Evolutionary conservation across 768 basidiomycete species (phyloP), one percentile per base, ranked within the genome.

Genomic region (Suillus sp.): DNA sequence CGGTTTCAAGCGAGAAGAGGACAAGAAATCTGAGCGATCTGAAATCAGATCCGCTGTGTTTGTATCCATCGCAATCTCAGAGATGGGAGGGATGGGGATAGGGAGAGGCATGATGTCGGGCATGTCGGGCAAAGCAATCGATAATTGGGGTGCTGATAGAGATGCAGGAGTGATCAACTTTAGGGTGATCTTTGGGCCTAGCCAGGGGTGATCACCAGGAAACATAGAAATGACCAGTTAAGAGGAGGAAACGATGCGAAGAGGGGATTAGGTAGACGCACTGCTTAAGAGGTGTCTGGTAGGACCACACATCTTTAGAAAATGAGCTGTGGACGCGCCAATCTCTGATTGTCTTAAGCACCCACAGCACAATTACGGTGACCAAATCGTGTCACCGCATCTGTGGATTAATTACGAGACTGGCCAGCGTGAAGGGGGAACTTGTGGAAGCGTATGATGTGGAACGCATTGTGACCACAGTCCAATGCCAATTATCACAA

Each of bases 211-310:
- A 61, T 51, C n/a, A 6, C 45, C 37, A 35, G 68, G 54, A 0
- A 71, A 34, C 72, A 70, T 72, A 4, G 0, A n/a, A 8, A 25
- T 25, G 16, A 50, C 13, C 14, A 48, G 47, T 27, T 5, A 51
- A 38, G 35, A 34, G 30, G 48, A 18, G 35, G 2, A 35, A 27
- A 9, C 25, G 27, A 22, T 16, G 48, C 3, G 16, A 35, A 60
- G 22, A 11, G 40, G n/a, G 48, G 37, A 32, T 40, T 50, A 8
- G 11, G n/a, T 10, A 4, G 16, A 38, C 56, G 25, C 10, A 9
- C 47, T 38, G 30, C 16, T 50, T 57, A 40, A 27, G 7, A 22
- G 37, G 10, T 38, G 22, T 1, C 55, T 57, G 37, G 38, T 3
- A 20, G 10, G 18, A 57, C 56, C 40, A 18, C 10, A 2, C 18